Evolutionary conservation across 2,329 filamentous ascomycete species (phyloP).

Genomic region (Sporothrix pseudoabietina): DNA sequence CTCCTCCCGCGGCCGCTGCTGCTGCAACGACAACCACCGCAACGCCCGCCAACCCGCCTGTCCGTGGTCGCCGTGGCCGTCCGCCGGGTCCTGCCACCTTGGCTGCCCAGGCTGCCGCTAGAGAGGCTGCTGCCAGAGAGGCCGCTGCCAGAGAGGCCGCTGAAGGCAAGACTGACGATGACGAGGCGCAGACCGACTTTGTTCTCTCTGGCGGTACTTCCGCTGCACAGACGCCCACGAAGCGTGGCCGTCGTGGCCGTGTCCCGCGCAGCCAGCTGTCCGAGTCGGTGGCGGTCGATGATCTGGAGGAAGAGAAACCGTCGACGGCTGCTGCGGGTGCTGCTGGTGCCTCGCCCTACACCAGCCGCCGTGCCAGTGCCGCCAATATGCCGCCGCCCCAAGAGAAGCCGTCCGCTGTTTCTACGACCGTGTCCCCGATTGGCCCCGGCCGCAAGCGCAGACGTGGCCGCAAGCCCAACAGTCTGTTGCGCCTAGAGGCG

Average conservation of each 20-base stretch:
- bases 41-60: constrained; percentile 32
- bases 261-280: constrained; percentile 33
- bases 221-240: not conserved
- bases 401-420: constrained; percentile 7
- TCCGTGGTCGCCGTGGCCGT: constrained; percentile 25
- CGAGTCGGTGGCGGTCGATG: constrained; percentile 32
- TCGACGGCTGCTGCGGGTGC: not conserved
- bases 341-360: not conserved
- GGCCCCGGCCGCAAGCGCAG: constrained; percentile 24
- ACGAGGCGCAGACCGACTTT: not conserved
- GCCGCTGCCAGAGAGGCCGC: not conserved
- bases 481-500: constrained; percentile 23
- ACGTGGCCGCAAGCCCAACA: constrained; percentile 30
- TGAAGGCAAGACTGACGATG: constrained; percentile 3
- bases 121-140: not conserved
- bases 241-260: constrained; percentile 33
- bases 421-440: not conserved
- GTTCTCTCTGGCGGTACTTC: not conserved
- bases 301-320: constrained; percentile 19
- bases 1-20: constrained; percentile 40
- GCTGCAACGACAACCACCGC: constrained; percentile 38
- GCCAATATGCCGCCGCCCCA: constrained; percentile 15
- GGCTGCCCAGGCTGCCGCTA: not conserved
- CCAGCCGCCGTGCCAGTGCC: constrained; percentile 14
- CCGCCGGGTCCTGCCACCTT: constrained; percentile 22